Base-by-base conservation (phyloP, 2,329 filamentous ascomycete genomes). In the Nemania diffusa region DNA sequence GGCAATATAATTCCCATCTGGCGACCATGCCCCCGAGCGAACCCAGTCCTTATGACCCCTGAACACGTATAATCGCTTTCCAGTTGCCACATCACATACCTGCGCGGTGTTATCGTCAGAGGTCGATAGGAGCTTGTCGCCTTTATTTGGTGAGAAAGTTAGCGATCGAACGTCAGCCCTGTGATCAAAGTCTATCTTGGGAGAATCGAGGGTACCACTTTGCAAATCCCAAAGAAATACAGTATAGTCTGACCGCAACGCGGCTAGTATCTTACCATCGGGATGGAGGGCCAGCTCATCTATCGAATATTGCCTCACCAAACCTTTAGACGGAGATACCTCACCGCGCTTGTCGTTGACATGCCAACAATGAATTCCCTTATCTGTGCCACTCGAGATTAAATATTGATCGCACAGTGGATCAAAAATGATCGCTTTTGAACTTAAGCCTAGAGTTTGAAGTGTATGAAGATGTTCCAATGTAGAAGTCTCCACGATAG, bases 11-110 rank as follows among this genome's bases (percentile, higher is more conserved):
- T 13, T 34, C 20, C 7, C 51, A 34, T 22, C 13, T 17, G 51
- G 29, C 17, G 51, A 53, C 51, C 51, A 53, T 53, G 29, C 51
- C 13, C 17, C 51, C 34, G 4, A 34, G 51, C 51, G 51, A 22
- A 53, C 51, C 27, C 29, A 53, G 51, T 53, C 51, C 3, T 15
- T 37, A n/a, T 53, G 51, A 20, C 29, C 50, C 7, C 15, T 11
- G 2, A 53, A 37, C 2, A 22, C 9, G 20, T 53, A 27, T 11
- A 53, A 3, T 29, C 26, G 27, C 29, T 37, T 37, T 11, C 29
- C 29, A 20, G 51, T 53, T 37, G n/a, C n/a, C 7, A n/a, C n/a
- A 40, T 40, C 37, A 22, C 29, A 53, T 53, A 53, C 8, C 51
- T 29, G 51, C 29, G 17, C 51, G 1, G 51, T 53, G 3, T 17